Base-by-base conservation (phyloP, 768 basidiomycete genomes). In the Trametes coccinea region DNA sequence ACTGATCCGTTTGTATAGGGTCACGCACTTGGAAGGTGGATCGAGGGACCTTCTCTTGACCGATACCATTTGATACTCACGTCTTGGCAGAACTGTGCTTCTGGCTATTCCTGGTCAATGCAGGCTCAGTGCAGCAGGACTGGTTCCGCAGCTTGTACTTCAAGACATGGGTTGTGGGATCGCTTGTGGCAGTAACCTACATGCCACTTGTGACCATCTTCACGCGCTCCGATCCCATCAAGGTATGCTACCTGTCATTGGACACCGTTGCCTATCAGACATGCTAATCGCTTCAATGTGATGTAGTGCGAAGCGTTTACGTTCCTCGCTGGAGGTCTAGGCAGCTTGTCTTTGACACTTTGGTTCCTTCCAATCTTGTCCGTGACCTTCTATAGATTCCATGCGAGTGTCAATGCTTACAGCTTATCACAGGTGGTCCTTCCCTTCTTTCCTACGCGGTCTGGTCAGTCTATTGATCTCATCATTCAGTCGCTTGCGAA, bases 131-230 rank as follows among this genome's bases (percentile, higher is more conserved):
- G 1, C 83, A 88, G 63, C 86, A 83, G 67, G 82, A 90, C 67
- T 94, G 92, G 92, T 93, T 93, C 76, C 75, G 77, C 16, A 90
- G 84, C 67, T 62, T 76, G 17, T 91, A 92, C 67, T 93, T 92
- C 79, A 89, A 82, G 72, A 76, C 77, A 2, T 93, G 92, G 92
- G 73, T 81, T 14, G 63, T 80, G 29, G 91, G 92, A 10, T 90
- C 91, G 7, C 47, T 75, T 14, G 41, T 83, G 10, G 87, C 88
- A 0, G 58, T 90, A 4, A 61, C 82, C 13, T 87, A 83, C 69
- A 86, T 93, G 84, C 90, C 91, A 1, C 70, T 88, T 40, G 79
- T 92, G 9, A 85, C 90, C 5, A 80, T 84, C 39, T 74, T 90
- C 54, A 87, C 87, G 0, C 82, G 86, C 27, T 46, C 70, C 0